Evolutionary conservation across 2,329 filamentous ascomycete genomes (phyloP).

Genomic region (Diaporthe sp.): DNA sequence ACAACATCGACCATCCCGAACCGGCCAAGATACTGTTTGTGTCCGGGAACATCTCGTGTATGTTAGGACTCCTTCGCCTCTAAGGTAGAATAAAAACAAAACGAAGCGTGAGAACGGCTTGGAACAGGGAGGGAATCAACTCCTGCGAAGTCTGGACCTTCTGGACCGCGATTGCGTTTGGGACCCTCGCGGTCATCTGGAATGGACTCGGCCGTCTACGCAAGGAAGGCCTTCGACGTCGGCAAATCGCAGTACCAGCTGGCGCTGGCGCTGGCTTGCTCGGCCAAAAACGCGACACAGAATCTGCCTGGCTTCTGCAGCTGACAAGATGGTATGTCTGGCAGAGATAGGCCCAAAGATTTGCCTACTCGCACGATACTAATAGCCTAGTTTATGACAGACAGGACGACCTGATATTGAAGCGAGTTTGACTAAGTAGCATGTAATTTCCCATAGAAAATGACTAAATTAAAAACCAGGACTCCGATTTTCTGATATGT

Average conservation of each 20-base stretch:
- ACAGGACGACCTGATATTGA: neutral
- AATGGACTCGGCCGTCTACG: constrained; percentile 13
- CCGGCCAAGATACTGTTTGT: neutral
- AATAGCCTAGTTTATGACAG: neutral
- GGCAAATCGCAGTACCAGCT: constrained; percentile 19
- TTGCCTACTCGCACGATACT: neutral
- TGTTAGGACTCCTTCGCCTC: neutral
- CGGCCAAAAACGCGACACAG: constrained; percentile 1
- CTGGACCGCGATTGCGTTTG: constrained; percentile 16
- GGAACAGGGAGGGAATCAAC: constrained; percentile 11
- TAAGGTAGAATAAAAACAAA: neutral
- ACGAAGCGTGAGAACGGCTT: neutral
- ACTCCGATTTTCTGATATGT: constrained; percentile 28
- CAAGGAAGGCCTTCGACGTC: constrained; percentile 18
- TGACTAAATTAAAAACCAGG: neutral
- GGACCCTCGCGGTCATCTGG: neutral
- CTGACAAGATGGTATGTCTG: neutral
- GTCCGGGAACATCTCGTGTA: neutral
- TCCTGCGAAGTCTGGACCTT: constrained; percentile 17
- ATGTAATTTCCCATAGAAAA: neutral
- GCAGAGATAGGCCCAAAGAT: too few relatives aligned
- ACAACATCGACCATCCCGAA: neutral
- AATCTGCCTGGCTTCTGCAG: neutral
- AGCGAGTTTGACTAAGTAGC: neutral
- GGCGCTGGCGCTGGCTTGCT: constrained; percentile 14